phyloP scores from a whole-genome alignment of 805 yeast genomes.

The Candida sphagnicola region DNA sequence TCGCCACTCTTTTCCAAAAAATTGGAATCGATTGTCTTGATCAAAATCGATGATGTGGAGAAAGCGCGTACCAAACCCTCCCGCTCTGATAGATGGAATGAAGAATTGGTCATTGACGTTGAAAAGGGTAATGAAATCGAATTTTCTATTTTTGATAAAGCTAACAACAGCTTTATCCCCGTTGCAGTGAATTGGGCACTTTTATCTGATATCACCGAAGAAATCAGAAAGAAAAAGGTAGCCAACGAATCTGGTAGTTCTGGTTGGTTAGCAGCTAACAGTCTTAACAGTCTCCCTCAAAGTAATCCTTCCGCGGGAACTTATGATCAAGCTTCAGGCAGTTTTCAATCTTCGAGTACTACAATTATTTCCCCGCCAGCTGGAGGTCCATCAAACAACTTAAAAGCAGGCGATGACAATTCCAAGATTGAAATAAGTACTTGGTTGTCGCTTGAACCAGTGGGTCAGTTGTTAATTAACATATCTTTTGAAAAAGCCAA shows the following conservation, averaged over 20 bases:
- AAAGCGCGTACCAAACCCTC: constrained; percentile 72
- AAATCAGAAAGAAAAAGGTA: constrained; percentile 84
- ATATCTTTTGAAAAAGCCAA: constrained; percentile 71
- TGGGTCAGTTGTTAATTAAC: constrained; percentile 80
- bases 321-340: constrained; percentile 4
- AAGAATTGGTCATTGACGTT: constrained; percentile 73
- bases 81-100: constrained; percentile 78
- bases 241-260: constrained; percentile 63
- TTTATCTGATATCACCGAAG: constrained; percentile 89
- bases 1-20: constrained; percentile 73
- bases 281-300: constrained; percentile 45
- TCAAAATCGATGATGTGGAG: constrained; percentile 87
- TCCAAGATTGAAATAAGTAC: constrained; percentile 51
- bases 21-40: constrained; percentile 72
- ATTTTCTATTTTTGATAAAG: constrained; percentile 78
- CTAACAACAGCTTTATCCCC: constrained; percentile 65
- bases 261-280: constrained; percentile 88
- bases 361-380: constrained; percentile 1
- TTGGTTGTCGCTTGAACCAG: constrained; percentile 92
- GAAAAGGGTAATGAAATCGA: constrained; percentile 93
- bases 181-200: constrained; percentile 93
- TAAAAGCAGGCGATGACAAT: constrained; percentile 6
- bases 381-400: background rate
- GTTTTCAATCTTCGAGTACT: background rate
- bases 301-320: constrained; percentile 7